Base-by-base conservation (phyloP, 306 rosid genomes). In the Castanea sativa region DNA sequence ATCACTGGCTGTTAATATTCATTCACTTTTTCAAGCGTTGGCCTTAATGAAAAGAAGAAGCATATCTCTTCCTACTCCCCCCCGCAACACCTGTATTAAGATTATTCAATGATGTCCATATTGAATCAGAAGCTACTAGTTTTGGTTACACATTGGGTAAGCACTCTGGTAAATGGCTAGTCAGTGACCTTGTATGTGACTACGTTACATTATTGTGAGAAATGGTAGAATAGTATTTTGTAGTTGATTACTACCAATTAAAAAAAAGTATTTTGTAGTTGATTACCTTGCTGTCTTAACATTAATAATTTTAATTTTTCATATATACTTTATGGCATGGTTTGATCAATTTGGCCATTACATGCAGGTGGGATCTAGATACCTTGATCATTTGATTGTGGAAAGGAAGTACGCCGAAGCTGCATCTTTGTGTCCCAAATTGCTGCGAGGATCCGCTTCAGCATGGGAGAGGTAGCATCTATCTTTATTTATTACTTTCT, bases 311-410 rank as follows among this genome's bases (percentile, higher is more conserved):
- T 30, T 32, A 3, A 13, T 21, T 19, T 67, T 67, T 51, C 23
- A 16, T 67, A 8, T 33, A 67, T 32, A n/a, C 51, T 67, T 67
- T 15, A 19, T 18, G 29, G 69, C 55, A 64, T 58, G 33, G 33
- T 19, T 79, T 73, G 69, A 55, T 59, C 27, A 38, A 68, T 73
- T 73, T 57, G 41, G 55, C 74, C 63, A 23, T 80, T 79, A 55
- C 77, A 55, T 79, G 73, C 83, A 95, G 99, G 99, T 95, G 83
- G 98, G 99, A 73, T 88, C 98, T 65, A 87, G 94, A 81, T 95
- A 95, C 86, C 98, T 95, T 71, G 98, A 95, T 88, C 97, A 91
- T 91, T 88, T 95, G 87, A 93, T 95, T 82, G 97, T 95, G 85
- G 99, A 95, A 89, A 89, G 98, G 81, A 95, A 90, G 84, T 95